These are phyloP conservation scores for Acanthamoeba triangularis DNA, from an alignment of 208 protist species.

Conservation along the genomic window DNA sequence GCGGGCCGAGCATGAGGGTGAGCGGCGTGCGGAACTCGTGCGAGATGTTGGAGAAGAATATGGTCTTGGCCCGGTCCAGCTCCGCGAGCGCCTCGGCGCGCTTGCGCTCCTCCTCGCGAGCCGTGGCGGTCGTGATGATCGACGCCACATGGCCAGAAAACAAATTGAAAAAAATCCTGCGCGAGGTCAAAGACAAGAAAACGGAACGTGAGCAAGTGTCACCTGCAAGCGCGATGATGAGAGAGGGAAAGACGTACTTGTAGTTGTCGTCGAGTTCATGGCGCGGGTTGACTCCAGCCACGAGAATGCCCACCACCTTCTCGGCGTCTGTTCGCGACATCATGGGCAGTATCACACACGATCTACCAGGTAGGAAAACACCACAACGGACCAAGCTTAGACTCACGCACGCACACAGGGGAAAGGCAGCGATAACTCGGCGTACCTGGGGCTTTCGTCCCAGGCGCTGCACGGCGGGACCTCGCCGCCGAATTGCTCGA, in stretches of 20 bases:
- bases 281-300: not conserved
- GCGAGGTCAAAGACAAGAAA: too few species aligned
- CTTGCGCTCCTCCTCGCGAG: conserved; percentile 61
- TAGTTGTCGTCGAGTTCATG: conserved; percentile 19
- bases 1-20: conserved; percentile 78
- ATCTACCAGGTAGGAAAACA: too few species aligned
- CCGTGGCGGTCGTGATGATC: not conserved
- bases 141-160: not conserved
- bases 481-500: not conserved
- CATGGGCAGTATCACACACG: not conserved
- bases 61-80: conserved; percentile 75
- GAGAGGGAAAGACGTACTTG: too few species aligned
- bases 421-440: not conserved
- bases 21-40: conserved; percentile 81
- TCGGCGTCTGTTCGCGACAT: not conserved
- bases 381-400: not conserved
- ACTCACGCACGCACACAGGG: not conserved
- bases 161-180: conserved; percentile 32
- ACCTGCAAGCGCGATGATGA: too few species aligned
- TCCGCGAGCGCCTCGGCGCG: conserved; percentile 64
- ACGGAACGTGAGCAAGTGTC: too few species aligned
- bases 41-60: conserved; percentile 80
- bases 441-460: conserved; percentile 61
- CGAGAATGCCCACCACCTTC: conserved; percentile 16
- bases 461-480: conserved; percentile 39